A percentile compares a stretch with the other conserved stretches of the same genome.
Conservation (phyloP, 176 grass and related monocot species). For the Canna indica region DNA sequence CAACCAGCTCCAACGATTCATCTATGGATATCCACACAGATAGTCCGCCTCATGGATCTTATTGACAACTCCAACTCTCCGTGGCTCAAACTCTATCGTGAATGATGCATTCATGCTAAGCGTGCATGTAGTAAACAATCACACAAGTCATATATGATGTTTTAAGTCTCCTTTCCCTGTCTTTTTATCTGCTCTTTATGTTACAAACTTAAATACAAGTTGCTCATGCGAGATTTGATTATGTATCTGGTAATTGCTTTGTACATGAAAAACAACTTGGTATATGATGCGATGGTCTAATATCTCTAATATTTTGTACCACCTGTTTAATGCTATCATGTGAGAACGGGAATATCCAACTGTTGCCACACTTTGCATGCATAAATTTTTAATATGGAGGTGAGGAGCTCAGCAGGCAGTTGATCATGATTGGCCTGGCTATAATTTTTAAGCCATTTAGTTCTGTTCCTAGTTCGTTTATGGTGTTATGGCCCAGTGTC, state of each 20-base stretch:
- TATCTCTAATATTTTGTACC: no score
- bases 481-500: no score
- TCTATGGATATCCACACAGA: slow-evolving; percentile 36
- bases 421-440: not conserved
- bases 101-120: no score
- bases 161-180: no score
- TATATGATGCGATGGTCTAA: not conserved
- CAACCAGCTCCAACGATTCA: slow-evolving; percentile 10
- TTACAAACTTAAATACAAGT: not conserved
- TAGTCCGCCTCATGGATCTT: slow-evolving; percentile 3
- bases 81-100: no score
- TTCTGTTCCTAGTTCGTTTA: no score
- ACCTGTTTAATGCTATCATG: not conserved
- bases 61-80: not conserved
- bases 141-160: not conserved
- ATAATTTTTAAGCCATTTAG: no score
- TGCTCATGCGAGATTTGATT: not conserved
- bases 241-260: not conserved
- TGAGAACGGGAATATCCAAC: not conserved
- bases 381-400: no score
- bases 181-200: not conserved
- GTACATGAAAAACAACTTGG: not conserved
- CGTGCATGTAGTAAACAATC: not conserved
- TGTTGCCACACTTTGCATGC: not conserved
- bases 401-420: no score